Base-by-base conservation (phyloP, 2,329 filamentous ascomycete species). In the Pleoardoris graminearum region DNA sequence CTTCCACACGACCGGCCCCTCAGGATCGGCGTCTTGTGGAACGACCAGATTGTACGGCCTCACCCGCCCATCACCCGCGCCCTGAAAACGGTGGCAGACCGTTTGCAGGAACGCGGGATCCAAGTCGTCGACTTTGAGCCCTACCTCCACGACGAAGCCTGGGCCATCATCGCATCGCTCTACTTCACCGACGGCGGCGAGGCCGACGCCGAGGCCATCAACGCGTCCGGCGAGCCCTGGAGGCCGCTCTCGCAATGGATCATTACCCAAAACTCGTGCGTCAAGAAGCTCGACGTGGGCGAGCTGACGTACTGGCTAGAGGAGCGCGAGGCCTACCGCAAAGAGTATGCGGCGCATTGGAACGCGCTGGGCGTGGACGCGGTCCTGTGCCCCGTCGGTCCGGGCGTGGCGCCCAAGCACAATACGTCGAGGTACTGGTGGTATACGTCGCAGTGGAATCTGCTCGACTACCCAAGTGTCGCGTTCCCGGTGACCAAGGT, bases 371-470 rank as follows among this genome's bases (percentile, higher is more conserved):
- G 48, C 4, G 77, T 86, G 7, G 86, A 89, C 66, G 82, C 85
- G 0, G 80, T 89, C 29, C 73, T 89, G 1, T 85, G 81, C 50
- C 86, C 85, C 0, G 80, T 77, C 0, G 81, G 80, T 0, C 82
- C 83, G 1, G 78, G 80, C 1, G 75, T 76, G 2, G 82, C 82
- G n/a, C 81, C 78, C 3, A 71, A 80, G 55, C 77, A 84, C 56
- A 68, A 83, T 57, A 71, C 76, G 53, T 62, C 87, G 66, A 76
- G 70, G 32, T 83, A 82, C 58, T 89, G 85, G 85, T 80, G 80
- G 1, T 90, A 89, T 59, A 87, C 85, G 0, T 75, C 80, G 0
- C 80, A 85, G 55, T 89, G 85, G 85, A 90, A 89, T 64, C 61
- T 89, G 36, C 77, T 89, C 1, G 85, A 90, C 66, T 88, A 87